phyloP scores from a whole-genome alignment of 164 flowering plant genomes.

The Stephania japonica region DNA sequence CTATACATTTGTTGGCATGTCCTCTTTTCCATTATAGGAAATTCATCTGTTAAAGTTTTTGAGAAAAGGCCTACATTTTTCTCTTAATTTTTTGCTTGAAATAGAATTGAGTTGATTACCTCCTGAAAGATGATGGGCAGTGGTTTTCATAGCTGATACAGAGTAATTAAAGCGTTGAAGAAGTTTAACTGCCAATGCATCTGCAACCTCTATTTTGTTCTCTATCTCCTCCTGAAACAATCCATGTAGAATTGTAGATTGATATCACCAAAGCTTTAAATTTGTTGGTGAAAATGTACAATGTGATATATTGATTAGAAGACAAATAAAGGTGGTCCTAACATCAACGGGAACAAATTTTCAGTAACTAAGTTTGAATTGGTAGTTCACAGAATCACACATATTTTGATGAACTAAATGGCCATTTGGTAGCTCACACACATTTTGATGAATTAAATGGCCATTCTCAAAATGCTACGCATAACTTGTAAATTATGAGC shows the following conservation, averaged over 20 bases:
- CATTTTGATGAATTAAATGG: no score
- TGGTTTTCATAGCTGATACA: conserved; percentile 71
- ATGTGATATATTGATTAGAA: no score
- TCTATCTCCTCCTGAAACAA: conserved; percentile 83
- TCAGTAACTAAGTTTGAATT: no score
- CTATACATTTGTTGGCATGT: not conserved
- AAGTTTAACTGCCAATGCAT: conserved; percentile 87
- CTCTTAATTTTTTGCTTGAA: not conserved
- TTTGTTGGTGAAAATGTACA: no score
- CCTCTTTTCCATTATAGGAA: not conserved
- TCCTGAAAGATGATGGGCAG: conserved; percentile 72
- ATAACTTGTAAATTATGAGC: not conserved
- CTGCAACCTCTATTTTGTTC: conserved; percentile 88
- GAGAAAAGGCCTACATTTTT: not conserved
- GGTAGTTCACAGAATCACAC: no score
- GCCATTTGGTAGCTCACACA: no score
- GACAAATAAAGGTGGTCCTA: no score
- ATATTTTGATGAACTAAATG: no score
- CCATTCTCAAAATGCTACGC: no score
- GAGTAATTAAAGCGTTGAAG: conserved; percentile 86
- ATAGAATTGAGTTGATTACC: conserved; percentile 34
- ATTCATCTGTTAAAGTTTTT: not conserved
- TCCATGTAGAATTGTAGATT: not conserved
- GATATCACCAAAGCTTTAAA: not conserved
- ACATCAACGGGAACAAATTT: no score